phyloP scores from a whole-genome alignment of 768 basidiomycete genomes.

The Rhizopogon rudus region DNA sequence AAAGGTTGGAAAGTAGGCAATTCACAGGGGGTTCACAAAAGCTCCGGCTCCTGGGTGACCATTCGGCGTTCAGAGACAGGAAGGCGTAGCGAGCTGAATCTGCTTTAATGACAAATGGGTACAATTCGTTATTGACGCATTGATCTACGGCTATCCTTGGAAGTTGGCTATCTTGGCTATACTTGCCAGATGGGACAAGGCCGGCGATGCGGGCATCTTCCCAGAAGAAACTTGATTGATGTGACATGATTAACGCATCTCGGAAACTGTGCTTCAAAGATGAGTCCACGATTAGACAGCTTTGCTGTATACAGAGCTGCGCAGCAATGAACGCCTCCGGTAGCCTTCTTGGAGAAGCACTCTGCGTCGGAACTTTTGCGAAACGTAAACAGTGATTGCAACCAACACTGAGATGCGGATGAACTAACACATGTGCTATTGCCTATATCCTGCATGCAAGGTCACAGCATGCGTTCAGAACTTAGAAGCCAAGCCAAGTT shows the following conservation, averaged over 20 bases:
- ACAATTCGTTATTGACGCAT: conserved; percentile 7
- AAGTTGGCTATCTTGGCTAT: neutral
- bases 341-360: neutral
- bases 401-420: neutral
- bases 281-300: neutral
- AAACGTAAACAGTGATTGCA: neutral
- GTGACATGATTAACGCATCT: neutral
- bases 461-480: neutral
- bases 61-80: conserved; percentile 1
- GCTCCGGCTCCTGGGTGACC: conserved; percentile 11
- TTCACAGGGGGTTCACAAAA: conserved; percentile 6
- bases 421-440: conserved; percentile 12
- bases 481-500: neutral
- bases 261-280: neutral
- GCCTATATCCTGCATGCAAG: conserved; percentile 10
- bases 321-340: conserved; percentile 7
- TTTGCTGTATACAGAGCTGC: neutral
- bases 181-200: neutral
- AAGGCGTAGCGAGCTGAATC: neutral
- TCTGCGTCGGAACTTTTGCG: conserved; percentile 3
- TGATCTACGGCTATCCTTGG: neutral
- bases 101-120: conserved; percentile 7
- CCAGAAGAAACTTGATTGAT: neutral
- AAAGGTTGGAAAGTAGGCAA: neutral
- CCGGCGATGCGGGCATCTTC: neutral